phyloP scores from a whole-genome alignment of 1,284 basidiomycete genomes.

The Pholiota adiposa region DNA sequence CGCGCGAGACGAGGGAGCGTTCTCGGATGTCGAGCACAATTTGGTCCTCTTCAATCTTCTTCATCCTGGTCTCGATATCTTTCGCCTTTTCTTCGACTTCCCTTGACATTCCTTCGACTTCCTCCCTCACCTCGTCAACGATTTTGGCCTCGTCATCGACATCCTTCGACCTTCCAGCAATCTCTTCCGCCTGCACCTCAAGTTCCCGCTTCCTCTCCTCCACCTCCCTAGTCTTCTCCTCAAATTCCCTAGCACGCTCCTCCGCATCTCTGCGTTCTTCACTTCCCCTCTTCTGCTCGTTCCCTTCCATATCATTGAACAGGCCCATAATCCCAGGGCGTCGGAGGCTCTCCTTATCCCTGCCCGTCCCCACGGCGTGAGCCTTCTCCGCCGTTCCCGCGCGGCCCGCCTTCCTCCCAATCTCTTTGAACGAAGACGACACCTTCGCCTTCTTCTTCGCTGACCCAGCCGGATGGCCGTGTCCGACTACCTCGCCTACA shows the following conservation, averaged over 20 bases:
- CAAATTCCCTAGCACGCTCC: background rate
- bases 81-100: background rate
- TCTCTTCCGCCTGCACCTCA: background rate
- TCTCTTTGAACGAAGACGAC: constrained; percentile 10
- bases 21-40: background rate
- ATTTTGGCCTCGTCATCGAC: background rate
- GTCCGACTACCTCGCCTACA: constrained; percentile 11
- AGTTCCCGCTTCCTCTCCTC: background rate
- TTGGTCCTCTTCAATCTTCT: background rate
- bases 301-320: constrained; percentile 14
- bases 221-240: background rate
- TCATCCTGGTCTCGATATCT: background rate
- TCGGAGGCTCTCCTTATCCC: constrained; percentile 1
- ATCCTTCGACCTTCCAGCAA: background rate
- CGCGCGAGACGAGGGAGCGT: background rate
- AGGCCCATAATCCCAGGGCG: constrained; percentile 19
- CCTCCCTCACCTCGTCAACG: background rate
- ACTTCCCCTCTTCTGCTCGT: background rate
- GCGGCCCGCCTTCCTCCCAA: constrained; percentile 16
- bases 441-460: constrained; percentile 11
- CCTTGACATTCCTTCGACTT: background rate
- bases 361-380: background rate
- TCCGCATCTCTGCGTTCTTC: background rate
- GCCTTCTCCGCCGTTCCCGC: background rate
- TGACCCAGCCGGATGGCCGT: constrained; percentile 8